Percentiles rank a stretch among this genome's conserved stretches.
Conservation (phyloP, 208 protist genomes). For the Acanthamoeba sp. region DNA sequence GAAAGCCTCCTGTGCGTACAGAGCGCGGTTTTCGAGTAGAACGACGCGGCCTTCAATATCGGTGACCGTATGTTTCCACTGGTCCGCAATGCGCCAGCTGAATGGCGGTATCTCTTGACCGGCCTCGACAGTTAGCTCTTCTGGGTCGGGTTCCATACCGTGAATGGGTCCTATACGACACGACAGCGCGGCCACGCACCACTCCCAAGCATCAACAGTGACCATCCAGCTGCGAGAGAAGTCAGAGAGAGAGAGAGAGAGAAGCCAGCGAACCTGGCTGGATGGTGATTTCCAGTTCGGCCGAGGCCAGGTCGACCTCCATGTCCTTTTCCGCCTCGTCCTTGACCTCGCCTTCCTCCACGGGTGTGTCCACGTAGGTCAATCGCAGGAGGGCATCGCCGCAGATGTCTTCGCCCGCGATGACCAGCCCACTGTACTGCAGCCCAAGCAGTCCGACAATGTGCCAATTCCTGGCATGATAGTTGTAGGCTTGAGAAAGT, state of each 20-base stretch:
- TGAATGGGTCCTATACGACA: slow-evolving; percentile 1
- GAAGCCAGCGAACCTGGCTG: background rate
- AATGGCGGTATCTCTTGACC: background rate
- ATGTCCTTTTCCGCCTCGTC: background rate
- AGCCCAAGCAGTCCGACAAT: background rate
- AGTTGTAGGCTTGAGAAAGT: background rate
- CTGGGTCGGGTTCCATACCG: background rate
- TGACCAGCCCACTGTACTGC: background rate
- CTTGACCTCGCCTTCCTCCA: background rate
- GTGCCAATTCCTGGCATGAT: background rate
- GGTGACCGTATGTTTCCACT: background rate
- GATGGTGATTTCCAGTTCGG: background rate
- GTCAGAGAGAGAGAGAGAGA: background rate
- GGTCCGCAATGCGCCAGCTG: slow-evolving; percentile 1
- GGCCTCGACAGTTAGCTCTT: background rate
- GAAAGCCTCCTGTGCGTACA: background rate
- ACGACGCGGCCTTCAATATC: background rate
- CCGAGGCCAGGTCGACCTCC: background rate
- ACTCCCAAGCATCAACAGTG: no score
- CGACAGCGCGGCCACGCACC: no score
- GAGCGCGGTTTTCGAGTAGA: background rate
- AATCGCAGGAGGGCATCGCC: background rate
- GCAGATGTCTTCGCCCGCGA: slow-evolving; percentile 9
- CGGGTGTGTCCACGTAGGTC: background rate
- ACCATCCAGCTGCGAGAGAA: no score